Conservation (phyloP, 2,329 filamentous ascomycete genomes). For the Paraphaeosphaeria sporulosa region DNA sequence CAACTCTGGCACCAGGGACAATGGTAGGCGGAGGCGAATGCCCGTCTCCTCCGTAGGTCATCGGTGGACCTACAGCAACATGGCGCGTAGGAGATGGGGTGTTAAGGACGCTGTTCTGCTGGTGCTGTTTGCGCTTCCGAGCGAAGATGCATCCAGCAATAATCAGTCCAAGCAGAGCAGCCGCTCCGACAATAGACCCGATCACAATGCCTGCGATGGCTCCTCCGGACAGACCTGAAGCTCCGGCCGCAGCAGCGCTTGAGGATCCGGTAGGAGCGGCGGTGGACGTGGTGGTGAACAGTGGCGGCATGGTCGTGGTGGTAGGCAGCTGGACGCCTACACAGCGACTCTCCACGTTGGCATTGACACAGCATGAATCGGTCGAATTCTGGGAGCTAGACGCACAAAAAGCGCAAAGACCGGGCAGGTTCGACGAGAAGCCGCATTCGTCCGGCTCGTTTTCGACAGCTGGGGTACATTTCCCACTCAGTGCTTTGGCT, state of each 20-base stretch:
- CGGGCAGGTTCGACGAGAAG: slow-evolving; percentile 73
- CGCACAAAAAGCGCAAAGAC: slow-evolving; percentile 87
- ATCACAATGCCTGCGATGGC: slow-evolving; percentile 91
- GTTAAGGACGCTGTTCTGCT: slow-evolving; percentile 81
- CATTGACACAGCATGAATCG: slow-evolving; percentile 91
- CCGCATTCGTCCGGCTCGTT: slow-evolving; percentile 93
- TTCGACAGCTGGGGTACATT: slow-evolving; percentile 75
- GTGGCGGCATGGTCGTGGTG: slow-evolving; percentile 66
- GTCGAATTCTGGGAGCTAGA: slow-evolving; percentile 87
- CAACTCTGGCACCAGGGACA: slow-evolving; percentile 86
- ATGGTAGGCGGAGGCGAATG: slow-evolving; percentile 54
- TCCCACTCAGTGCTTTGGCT: slow-evolving; percentile 75
- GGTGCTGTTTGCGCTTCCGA: slow-evolving; percentile 64
- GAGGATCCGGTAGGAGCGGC: slow-evolving; percentile 52
- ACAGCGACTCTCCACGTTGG: slow-evolving; percentile 77
- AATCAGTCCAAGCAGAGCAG: slow-evolving; percentile 72
- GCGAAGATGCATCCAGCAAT: slow-evolving; percentile 65
- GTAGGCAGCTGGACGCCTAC: slow-evolving; percentile 78
- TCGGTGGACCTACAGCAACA: slow-evolving; percentile 39
- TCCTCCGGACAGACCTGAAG: slow-evolving; percentile 74
- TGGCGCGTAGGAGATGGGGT: slow-evolving; percentile 76
- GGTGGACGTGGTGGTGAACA: slow-evolving; percentile 70
- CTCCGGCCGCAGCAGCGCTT: slow-evolving; percentile 37
- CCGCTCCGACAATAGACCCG: slow-evolving; percentile 75
- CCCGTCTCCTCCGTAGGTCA: slow-evolving; percentile 53